Evolutionary conservation across 1,284 basidiomycete genomes (phyloP).

Genomic region (Fomitopsis pinicola): DNA sequence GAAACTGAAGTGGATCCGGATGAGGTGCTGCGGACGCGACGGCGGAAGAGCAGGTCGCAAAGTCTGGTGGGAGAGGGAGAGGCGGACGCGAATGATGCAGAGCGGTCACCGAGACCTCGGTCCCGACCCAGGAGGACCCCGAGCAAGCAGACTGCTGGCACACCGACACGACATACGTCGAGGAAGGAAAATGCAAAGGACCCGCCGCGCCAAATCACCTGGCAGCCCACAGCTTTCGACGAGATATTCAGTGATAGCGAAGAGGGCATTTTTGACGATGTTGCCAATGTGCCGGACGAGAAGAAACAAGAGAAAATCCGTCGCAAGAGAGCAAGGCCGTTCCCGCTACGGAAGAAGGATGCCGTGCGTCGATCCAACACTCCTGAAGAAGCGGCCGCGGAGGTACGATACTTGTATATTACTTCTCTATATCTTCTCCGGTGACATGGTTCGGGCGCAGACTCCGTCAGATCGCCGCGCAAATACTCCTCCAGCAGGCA

Average conservation of each 20-base stretch:
- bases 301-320: background rate
- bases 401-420: background rate
- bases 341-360: slow-evolving; percentile 6
- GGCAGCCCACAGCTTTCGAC: slow-evolving; percentile 10
- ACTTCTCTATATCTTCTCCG: background rate
- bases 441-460: background rate
- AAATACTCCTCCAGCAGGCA: background rate
- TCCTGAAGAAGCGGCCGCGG: background rate
- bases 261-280: slow-evolving; percentile 1
- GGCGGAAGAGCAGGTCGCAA: background rate
- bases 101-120: background rate
- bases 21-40: background rate
- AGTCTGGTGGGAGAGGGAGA: background rate
- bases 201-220: background rate
- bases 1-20: slow-evolving; percentile 12
- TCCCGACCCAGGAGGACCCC: background rate
- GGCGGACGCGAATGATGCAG: background rate
- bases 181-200: background rate
- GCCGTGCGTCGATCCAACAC: background rate
- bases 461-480: background rate
- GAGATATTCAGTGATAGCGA: slow-evolving; percentile 15
- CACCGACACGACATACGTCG: background rate
- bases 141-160: background rate
- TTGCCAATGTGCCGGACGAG: background rate
- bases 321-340: slow-evolving; percentile 2